Base-by-base conservation (phyloP, 2,329 filamentous ascomycete genomes). In the Scedosporium boydii region DNA sequence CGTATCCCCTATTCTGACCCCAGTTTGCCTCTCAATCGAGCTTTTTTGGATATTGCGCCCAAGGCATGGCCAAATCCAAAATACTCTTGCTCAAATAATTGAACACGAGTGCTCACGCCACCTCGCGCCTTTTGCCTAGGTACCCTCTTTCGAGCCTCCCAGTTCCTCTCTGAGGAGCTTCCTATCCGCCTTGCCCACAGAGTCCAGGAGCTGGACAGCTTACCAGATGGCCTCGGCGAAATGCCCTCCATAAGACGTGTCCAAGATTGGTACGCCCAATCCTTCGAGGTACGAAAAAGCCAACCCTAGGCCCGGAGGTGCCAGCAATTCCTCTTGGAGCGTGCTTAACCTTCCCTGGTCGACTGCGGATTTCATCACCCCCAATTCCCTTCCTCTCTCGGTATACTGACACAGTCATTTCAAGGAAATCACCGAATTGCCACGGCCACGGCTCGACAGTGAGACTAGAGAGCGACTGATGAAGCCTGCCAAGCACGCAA, bases 181-280 rank as follows among this genome's bases (percentile, higher is more conserved):
- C 95, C 95, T 68, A 99, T 99, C 71, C 90, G 95, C 61, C 82
- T 99, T 65, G 95, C 95, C 69, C 95, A 99, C 77, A 90, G 95
- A 66, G 95, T 99, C 64, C 90, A 96, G 76, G 95, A 99, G 78
- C 85, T 99, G 63, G 87, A 89, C 65, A 90, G 91, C 71, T 81
- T 99, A 2, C 95, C 95, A 42, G 95, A 99, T 82, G 95, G 95
- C 62, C 84, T 99, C 65, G 96, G 91, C 74, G 93, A 98, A 68
- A 98, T 99, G 95, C 91, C 93, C 46, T 98, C 95, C 10, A 96
- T 99, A 68, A 87, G 88, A 74, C 91, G 88, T 71, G 95, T 99
- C 68, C 89, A 93, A 74, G 93, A 98, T 72, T 99, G 95, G 95
- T 99, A 99, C 75, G 95, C 93, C 66, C 95, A 99, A 79, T 99